Conservation (phyloP, 192 early-diverging fungal genomes). For the Linnemannia zychae region DNA sequence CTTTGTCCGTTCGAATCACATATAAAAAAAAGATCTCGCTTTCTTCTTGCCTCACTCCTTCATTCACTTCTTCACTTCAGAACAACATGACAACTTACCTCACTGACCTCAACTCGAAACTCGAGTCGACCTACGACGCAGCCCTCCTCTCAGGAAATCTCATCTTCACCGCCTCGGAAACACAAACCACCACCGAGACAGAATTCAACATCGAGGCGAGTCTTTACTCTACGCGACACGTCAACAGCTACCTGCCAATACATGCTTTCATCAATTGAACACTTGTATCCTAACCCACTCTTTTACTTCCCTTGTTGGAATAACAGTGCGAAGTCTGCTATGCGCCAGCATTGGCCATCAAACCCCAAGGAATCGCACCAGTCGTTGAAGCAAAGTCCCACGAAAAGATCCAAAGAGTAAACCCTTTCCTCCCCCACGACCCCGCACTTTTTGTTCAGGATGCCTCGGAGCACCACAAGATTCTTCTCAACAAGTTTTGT, state of each 20-base stretch:
- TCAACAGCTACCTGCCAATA: too few species aligned
- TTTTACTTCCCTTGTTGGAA: neutral
- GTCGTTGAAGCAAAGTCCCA: constrained; percentile 16
- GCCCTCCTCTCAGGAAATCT: constrained; percentile 24
- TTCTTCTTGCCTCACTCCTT: neutral
- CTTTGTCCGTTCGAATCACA: neutral
- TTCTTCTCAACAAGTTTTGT: constrained; percentile 72
- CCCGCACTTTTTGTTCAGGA: constrained; percentile 64
- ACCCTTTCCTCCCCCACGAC: constrained; percentile 65
- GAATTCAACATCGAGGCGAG: constrained; percentile 23
- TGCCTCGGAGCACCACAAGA: constrained; percentile 48
- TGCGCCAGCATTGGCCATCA: constrained; percentile 59
- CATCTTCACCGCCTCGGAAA: constrained; percentile 39
- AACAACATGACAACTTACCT: constrained; percentile 8
- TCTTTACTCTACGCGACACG: too few species aligned
- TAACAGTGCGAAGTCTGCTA: constrained; percentile 61
- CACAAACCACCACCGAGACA: constrained; percentile 19
- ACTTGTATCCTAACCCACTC: neutral
- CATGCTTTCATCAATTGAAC: too few species aligned
- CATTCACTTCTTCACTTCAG: neutral
- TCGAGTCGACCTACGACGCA: constrained; percentile 21
- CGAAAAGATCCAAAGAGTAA: constrained; percentile 25
- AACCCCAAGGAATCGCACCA: constrained; percentile 43
- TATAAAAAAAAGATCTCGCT: neutral
- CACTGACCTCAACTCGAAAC: constrained; percentile 7